Percentiles rank a stretch among this genome's conserved stretches.
Conservation (phyloP, 306 rosid genomes). For the Astragalus glycyphyllos region DNA sequence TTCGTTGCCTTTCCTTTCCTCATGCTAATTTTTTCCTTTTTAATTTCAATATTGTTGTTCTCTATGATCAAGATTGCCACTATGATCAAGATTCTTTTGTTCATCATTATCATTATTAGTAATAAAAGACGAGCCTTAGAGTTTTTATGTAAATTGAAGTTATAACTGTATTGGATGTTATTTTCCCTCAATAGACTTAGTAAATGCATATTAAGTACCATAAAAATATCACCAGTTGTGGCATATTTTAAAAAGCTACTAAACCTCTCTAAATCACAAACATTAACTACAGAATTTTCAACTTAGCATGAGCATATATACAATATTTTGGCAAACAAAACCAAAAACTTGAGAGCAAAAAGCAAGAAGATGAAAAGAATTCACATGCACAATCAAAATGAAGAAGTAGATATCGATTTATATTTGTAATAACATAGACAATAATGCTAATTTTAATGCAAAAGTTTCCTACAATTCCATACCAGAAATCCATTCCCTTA, state of each 20-base stretch:
- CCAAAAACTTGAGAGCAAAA: slow-evolving; percentile 16
- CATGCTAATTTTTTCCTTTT: slow-evolving; percentile 6
- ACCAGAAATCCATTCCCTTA: slow-evolving; percentile 88
- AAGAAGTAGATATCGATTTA: slow-evolving; percentile 1
- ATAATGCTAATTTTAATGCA: neutral
- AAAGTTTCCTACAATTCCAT: slow-evolving; percentile 37
- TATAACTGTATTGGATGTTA: neutral
- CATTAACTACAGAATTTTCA: slow-evolving; percentile 8
- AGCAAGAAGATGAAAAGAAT: slow-evolving; percentile 21
- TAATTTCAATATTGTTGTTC: slow-evolving; percentile 17
- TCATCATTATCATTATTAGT: neutral
- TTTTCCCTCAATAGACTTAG: neutral
- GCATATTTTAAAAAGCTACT: neutral
- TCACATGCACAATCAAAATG: slow-evolving; percentile 23
- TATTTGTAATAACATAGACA: neutral
- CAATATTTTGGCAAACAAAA: slow-evolving; percentile 28
- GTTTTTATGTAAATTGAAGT: slow-evolving; percentile 8
- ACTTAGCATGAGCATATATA: neutral
- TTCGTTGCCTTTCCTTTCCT: slow-evolving; percentile 14
- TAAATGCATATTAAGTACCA: slow-evolving; percentile 10
- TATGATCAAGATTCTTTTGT: neutral
- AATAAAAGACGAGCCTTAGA: too few relatives aligned
- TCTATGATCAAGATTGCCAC: slow-evolving; percentile 4
- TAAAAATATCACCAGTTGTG: neutral
- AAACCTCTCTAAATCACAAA: slow-evolving; percentile 1